phyloP scores from a whole-genome alignment of 2,329 filamentous ascomycete species.

The Xylariaceae sp. region DNA sequence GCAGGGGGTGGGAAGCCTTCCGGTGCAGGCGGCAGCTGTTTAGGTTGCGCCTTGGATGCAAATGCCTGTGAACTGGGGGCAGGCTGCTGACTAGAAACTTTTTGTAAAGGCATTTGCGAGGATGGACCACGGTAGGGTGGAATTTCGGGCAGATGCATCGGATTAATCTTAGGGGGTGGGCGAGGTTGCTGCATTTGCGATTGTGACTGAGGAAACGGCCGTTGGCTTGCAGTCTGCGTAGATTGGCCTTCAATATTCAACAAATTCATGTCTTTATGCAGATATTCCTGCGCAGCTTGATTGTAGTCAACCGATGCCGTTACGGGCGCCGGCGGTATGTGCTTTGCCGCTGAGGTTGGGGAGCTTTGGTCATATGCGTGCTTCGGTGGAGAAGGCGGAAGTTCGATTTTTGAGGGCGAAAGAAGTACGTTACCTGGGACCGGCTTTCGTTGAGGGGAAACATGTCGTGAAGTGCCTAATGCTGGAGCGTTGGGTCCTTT shows the following conservation, averaged over 20 bases:
- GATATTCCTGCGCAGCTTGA: constrained; percentile 55
- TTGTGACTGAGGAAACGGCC: constrained; percentile 31
- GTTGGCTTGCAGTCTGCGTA: constrained; percentile 21
- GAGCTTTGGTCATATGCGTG: constrained; percentile 40
- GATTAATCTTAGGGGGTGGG: constrained; percentile 37
- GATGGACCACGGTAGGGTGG: constrained; percentile 48
- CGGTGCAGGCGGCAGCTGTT: constrained; percentile 39
- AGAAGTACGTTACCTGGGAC: constrained; percentile 37
- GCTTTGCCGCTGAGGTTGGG: constrained; percentile 43
- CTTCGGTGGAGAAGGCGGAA: constrained; percentile 58
- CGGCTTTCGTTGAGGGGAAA: constrained; percentile 58
- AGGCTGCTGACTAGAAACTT: constrained; percentile 31
- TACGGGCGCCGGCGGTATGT: constrained; percentile 45
- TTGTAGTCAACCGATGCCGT: constrained; percentile 58
- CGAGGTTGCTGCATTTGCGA: constrained; percentile 37
- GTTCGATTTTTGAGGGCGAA: constrained; percentile 57
- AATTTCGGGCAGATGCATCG: constrained; percentile 50
- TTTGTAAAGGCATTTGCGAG: constrained; percentile 23
- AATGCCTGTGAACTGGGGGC: constrained; percentile 44
- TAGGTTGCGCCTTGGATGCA: constrained; percentile 53
- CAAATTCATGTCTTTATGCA: constrained; percentile 59
- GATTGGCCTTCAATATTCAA: constrained; percentile 45
- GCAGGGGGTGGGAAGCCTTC: constrained; percentile 54
- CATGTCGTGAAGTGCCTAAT: constrained; percentile 49
- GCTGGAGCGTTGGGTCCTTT: constrained; percentile 44